Evolutionary conservation across 2,329 filamentous ascomycete species (phyloP).

Genomic region (Penicillium sumatraense): DNA sequence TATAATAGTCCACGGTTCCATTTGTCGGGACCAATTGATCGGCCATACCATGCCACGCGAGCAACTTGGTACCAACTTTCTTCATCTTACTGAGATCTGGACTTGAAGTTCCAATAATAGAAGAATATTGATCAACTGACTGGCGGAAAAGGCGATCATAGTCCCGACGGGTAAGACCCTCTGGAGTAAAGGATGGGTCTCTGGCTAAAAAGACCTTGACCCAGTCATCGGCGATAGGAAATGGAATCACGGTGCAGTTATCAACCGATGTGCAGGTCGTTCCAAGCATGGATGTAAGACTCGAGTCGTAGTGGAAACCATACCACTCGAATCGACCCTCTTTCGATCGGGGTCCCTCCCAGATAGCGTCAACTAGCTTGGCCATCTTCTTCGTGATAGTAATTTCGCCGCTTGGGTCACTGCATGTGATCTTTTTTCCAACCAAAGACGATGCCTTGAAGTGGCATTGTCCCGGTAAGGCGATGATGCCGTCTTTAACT

Average conservation of each 20-base stretch:
- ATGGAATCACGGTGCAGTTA: conserved; percentile 9
- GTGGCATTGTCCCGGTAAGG: conserved; percentile 22
- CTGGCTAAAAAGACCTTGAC: conserved; percentile 11
- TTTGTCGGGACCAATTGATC: conserved; percentile 17
- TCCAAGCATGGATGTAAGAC: conserved; percentile 2
- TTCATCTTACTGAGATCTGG: conserved; percentile 11
- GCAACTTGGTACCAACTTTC: conserved; percentile 10
- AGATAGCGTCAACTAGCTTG: conserved; percentile 1
- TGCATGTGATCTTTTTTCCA: conserved; percentile 8
- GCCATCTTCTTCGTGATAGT: conserved; percentile 14
- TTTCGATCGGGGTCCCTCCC: conserved; percentile 6
- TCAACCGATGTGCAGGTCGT: conserved; percentile 14
- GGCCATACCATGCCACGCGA: conserved; percentile 19
- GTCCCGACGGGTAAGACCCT: neutral
- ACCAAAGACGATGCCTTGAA: conserved; percentile 10
- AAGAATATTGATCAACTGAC: conserved; percentile 5
- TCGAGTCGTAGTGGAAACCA: conserved; percentile 12
- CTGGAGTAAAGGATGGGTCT: neutral
- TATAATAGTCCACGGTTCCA: conserved; percentile 17
- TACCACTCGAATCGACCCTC: conserved; percentile 9
- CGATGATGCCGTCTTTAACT: conserved; percentile 29
- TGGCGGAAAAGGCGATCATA: conserved; percentile 11
- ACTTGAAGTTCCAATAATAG: conserved; percentile 11
- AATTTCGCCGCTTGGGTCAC: conserved; percentile 1
- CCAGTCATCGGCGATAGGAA: conserved; percentile 12